phyloP scores from a whole-genome alignment of 257 asterid species.

The Striga asiatica region DNA sequence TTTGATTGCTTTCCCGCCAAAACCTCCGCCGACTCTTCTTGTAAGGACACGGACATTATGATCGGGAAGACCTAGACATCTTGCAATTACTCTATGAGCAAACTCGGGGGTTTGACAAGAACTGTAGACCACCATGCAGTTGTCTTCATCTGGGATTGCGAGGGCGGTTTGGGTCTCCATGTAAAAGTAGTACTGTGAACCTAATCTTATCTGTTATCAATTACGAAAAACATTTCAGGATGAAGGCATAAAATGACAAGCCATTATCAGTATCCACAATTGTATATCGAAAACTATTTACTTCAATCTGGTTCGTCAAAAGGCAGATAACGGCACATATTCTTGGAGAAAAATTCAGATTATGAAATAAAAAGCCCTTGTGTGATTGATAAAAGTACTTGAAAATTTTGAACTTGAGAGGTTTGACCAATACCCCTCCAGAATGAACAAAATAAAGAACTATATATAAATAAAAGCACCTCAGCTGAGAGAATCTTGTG shows the following conservation, averaged over 20 bases:
- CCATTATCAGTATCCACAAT: too few relatives aligned
- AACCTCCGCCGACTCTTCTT: conserved; percentile 68
- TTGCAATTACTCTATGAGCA: conserved; percentile 40
- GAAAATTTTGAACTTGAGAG: too few relatives aligned
- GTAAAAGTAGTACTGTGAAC: conserved; percentile 53
- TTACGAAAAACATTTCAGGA: background rate
- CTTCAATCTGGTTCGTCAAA: too few relatives aligned
- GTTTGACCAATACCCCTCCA: too few relatives aligned
- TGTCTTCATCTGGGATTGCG: conserved; percentile 76
- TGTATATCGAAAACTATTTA: too few relatives aligned
- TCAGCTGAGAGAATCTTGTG: conserved; percentile 42
- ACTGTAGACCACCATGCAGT: conserved; percentile 60
- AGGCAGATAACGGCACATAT: too few relatives aligned
- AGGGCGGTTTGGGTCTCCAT: conserved; percentile 68
- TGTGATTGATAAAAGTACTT: too few relatives aligned
- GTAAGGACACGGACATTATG: conserved; percentile 60
- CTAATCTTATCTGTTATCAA: conserved; percentile 33
- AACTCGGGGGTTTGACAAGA: conserved; percentile 50
- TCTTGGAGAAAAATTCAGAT: too few relatives aligned
- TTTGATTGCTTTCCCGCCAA: conserved; percentile 53
- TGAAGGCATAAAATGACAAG: too few relatives aligned
- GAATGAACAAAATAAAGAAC: too few relatives aligned
- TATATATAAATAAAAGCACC: conserved; percentile 24
- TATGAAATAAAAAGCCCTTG: too few relatives aligned
- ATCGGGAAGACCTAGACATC: conserved; percentile 60